Evolutionary conservation across 23 red algal species (phyloP), one percentile per base, ranked within the genome.

Genomic region (Gracilaria vermiculophylla): DNA sequence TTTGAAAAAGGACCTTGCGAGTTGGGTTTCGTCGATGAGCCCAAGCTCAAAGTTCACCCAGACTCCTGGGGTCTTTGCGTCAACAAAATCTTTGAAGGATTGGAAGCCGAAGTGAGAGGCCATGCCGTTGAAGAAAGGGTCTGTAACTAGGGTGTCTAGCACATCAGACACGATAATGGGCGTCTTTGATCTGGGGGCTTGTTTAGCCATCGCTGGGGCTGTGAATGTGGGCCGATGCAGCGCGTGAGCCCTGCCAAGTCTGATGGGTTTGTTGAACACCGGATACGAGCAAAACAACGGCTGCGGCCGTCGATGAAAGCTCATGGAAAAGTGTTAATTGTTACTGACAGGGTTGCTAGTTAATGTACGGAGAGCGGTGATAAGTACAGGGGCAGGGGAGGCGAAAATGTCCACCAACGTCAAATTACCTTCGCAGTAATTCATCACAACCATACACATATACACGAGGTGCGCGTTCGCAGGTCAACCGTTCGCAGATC

Each of bases 111-210:
- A 95, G 72, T 94, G 80, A n/a, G 69, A 44, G 71, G 87, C 47
- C 97, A 99, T 99, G 36, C 83, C 93, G 33, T 81, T 82, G 54
- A 88, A 91, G 42, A 99, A 99, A 0, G 97, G 97, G 50, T 99
- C 97, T 17, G 23, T 13, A n/a, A 99, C 97, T 19, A 99, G 24
- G 28, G 97, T 99, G 50, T 94, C 97, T 73, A 99, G 83, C 11
- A 99, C 89, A 75, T 99, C 97, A 50, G 92, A 79, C 21, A 99
- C 79, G 15, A 98, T 29, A 17, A 94, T 76, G 37, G 83, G 88
- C 21, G 81, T 28, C 8, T 48, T 73, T 23, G 67, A 32, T 36
- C 29, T 64, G 58, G 12, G 16, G 25, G 58, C 12, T 2, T 1
- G 0, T 11, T 3, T 73, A 2, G 39, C 6, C 36, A 42, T 45